A percentile compares a stretch with the other conserved stretches of the same genome.
phyloP scores from a whole-genome alignment of 208 protist genomes.

The Naegleria lovaniensis region DNA sequence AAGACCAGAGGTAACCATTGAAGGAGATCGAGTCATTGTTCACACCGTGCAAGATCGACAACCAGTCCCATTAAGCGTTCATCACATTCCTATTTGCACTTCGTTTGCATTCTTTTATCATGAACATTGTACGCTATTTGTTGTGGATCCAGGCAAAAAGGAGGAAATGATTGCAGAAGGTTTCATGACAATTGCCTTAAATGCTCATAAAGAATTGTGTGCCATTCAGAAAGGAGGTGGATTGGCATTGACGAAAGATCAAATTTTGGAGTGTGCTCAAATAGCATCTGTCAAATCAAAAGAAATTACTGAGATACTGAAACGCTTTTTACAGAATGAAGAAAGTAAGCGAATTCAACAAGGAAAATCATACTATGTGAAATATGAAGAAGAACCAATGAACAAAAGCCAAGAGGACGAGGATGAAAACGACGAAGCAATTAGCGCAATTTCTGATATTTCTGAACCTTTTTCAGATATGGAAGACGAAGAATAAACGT shows the following conservation, averaged over 20 bases:
- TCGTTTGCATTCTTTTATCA: constrained; percentile 57
- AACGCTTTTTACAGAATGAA: background rate
- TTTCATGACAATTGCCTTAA: constrained; percentile 48
- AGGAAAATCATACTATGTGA: background rate
- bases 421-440: background rate
- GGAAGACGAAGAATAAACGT: background rate
- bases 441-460: background rate
- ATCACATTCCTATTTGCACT: constrained; percentile 78
- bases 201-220: constrained; percentile 54
- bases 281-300: constrained; percentile 2
- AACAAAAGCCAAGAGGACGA: background rate
- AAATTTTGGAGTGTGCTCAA: constrained; percentile 14
- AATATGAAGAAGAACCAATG: background rate
- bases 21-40: constrained; percentile 64
- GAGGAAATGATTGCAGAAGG: constrained; percentile 54
- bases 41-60: constrained; percentile 80
- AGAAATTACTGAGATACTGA: background rate
- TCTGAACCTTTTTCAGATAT: background rate
- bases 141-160: constrained; percentile 55
- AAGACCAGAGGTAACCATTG: constrained; percentile 82
- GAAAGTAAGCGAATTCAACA: background rate
- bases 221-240: constrained; percentile 25
- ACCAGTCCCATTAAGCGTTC: constrained; percentile 82
- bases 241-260: background rate
- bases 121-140: background rate